phyloP scores from a whole-genome alignment of 768 basidiomycete genomes.

The Trametes cinnabarina region DNA sequence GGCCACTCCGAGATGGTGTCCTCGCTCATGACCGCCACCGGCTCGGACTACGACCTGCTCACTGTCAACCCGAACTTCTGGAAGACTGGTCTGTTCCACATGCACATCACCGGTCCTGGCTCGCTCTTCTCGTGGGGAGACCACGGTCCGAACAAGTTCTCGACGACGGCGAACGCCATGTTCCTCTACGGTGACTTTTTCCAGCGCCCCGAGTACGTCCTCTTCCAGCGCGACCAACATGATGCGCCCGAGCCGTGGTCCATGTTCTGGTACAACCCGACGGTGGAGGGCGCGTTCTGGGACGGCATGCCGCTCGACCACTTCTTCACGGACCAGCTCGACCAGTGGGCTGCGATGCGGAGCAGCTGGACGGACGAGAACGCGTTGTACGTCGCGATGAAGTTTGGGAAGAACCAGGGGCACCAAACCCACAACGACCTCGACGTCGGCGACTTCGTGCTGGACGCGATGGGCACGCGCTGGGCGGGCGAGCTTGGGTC shows the following conservation, averaged over 20 bases:
- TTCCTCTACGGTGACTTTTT: slow-evolving; percentile 72
- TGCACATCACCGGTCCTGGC: slow-evolving; percentile 83
- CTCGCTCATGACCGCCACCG: slow-evolving; percentile 80
- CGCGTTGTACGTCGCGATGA: slow-evolving; percentile 84
- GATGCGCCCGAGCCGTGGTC: slow-evolving; percentile 52
- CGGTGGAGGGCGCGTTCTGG: slow-evolving; percentile 88
- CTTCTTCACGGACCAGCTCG: slow-evolving; percentile 67
- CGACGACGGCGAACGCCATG: slow-evolving; percentile 88
- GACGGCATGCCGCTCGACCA: slow-evolving; percentile 77
- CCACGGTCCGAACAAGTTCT: slow-evolving; percentile 92
- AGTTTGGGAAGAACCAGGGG: slow-evolving; percentile 74
- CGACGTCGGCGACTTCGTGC: slow-evolving; percentile 91
- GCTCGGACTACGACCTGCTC: slow-evolving; percentile 75
- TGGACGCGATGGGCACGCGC: slow-evolving; percentile 89
- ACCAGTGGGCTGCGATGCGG: slow-evolving; percentile 91
- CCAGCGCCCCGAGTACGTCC: slow-evolving; percentile 67
- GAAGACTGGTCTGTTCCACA: slow-evolving; percentile 83
- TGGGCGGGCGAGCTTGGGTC: slow-evolving; percentile 96
- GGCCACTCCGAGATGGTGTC: slow-evolving; percentile 88
- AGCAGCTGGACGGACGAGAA: slow-evolving; percentile 88
- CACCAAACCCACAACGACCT: slow-evolving; percentile 97
- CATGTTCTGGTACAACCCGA: slow-evolving; percentile 91
- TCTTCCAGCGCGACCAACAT: slow-evolving; percentile 87
- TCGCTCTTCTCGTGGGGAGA: slow-evolving; percentile 83
- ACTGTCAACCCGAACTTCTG: slow-evolving; percentile 66